Evolutionary conservation across 495 filamentous ascomycete species (phyloP), one percentile per base, ranked within the genome.

Genomic region (Parathielavia hyrcaniae): DNA sequence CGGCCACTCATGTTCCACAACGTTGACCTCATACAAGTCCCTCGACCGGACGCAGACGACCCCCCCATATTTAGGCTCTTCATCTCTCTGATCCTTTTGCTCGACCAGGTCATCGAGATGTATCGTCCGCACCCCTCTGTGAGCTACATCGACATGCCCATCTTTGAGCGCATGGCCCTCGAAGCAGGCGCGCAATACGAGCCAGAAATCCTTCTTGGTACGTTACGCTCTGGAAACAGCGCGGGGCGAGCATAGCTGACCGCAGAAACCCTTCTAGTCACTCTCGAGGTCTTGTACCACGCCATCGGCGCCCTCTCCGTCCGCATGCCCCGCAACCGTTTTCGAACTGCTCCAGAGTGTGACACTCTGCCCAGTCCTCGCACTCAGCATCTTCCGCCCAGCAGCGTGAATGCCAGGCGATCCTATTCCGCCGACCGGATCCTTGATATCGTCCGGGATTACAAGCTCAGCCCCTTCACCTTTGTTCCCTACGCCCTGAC

Each of bases 211-310:
- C 67, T 71, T 32, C 65, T 81, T 35, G 83, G 83, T 77, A 70
- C 63, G 74, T 70, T n/a, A n/a, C n/a, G n/a, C 5, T 3, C 16
- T 4, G 4, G 9, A 22, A 9, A 22, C 19, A 26, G 10, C 8
- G 8, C 0, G 5, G 8, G 9, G 32, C 9, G 20, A 13, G 32
- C 39, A 39, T n/a, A 20, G 41, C 36, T 39, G 38, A 59, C 34
- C 8, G 0, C 8, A 23, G 45, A 36, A 32, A 22, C 0, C 8
- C 6, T 13, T 46, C 26, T 47, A 86, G 84, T 78, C 1, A 79
- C 85, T 0, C 66, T 89, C 5, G 86, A 89, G 61, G 75, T 86
- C 6, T 83, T 84, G 53, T 89, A 91, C 61, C 84, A 89, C 61
- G 80, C 82, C 11, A 81, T 88, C 7, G 81, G 80, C 22, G 86